Percentiles rank a stretch among this genome's conserved stretches.
These are phyloP conservation scores for Saccharomycopsis sp. DNA, from an alignment of 805 yeast genomes.

Conservation along the genomic window DNA sequence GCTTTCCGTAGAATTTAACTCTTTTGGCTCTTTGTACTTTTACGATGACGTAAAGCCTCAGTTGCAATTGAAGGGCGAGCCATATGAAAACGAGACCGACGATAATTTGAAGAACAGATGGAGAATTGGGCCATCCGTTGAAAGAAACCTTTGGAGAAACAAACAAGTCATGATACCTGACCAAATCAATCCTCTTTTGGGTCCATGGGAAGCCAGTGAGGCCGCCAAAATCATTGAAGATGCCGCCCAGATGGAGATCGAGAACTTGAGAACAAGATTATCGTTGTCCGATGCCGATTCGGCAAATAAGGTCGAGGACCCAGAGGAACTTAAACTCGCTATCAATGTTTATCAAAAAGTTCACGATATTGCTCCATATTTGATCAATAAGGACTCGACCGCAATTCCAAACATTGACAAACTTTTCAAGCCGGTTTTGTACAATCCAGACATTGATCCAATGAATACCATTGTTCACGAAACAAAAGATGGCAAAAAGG, in stretches of 20 bases:
- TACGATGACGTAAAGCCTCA: conserved; percentile 52
- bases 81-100: conserved; percentile 58
- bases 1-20: conserved; percentile 53
- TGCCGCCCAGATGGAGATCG: conserved; percentile 62
- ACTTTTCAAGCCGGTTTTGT: conserved; percentile 65
- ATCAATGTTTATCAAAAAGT: conserved; percentile 59
- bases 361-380: conserved; percentile 44
- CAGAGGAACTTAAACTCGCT: conserved; percentile 40
- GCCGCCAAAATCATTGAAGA: conserved; percentile 60
- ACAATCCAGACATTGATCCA: conserved; percentile 84
- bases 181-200: conserved; percentile 46
- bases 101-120: conserved; percentile 56
- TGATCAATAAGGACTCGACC: conserved; percentile 43
- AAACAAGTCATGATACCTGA: conserved; percentile 47
- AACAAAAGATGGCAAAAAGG: conserved; percentile 28
- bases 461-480: conserved; percentile 64
- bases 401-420: conserved; percentile 57
- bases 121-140: conserved; percentile 88
- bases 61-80: conserved; percentile 31
- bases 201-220: conserved; percentile 65
- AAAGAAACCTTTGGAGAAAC: conserved; percentile 69
- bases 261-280: conserved; percentile 47
- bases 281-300: conserved; percentile 50
- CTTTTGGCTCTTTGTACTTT: conserved; percentile 80
- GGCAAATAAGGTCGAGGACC: conserved; percentile 33